Conservation (phyloP, 345 rosid species). For the Heritiera littoralis region DNA sequence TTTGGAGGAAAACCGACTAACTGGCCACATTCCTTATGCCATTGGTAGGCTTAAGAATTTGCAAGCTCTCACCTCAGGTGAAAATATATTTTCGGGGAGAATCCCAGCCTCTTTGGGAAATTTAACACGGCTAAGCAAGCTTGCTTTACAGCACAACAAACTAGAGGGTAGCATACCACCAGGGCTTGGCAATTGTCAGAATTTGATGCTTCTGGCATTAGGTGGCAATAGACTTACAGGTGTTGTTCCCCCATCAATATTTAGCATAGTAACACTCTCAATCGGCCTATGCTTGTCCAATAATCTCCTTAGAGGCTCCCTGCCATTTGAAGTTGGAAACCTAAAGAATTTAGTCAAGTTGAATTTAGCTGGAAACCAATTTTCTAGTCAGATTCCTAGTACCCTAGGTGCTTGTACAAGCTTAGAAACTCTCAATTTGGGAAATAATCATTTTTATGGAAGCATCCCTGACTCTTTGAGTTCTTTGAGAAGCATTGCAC, state of each 20-base stretch:
- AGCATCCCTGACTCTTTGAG: no score
- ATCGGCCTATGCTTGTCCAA: no score
- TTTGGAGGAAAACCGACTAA: neutral
- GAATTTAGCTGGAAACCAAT: no score
- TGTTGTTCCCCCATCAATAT: no score
- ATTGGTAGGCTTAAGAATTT: neutral
- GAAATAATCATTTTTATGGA: neutral
- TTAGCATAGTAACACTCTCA: no score
- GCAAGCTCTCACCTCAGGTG: neutral
- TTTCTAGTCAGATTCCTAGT: no score
- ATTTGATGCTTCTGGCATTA: neutral
- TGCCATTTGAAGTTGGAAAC: no score
- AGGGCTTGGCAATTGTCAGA: neutral
- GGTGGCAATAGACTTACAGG: no score
- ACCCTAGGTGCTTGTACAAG: no score
- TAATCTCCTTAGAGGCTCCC: no score
- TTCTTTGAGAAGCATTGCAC: neutral
- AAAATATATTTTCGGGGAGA: neutral
- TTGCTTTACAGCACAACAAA: neutral
- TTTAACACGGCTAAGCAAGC: neutral
- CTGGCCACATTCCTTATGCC: neutral
- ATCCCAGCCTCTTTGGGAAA: neutral
- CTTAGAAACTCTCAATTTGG: no score
- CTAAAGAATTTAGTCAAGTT: no score
- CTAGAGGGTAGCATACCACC: neutral